Base-by-base conservation (phyloP, 2,329 filamentous ascomycete species). In the Ophioceras dolichostomum region DNA sequence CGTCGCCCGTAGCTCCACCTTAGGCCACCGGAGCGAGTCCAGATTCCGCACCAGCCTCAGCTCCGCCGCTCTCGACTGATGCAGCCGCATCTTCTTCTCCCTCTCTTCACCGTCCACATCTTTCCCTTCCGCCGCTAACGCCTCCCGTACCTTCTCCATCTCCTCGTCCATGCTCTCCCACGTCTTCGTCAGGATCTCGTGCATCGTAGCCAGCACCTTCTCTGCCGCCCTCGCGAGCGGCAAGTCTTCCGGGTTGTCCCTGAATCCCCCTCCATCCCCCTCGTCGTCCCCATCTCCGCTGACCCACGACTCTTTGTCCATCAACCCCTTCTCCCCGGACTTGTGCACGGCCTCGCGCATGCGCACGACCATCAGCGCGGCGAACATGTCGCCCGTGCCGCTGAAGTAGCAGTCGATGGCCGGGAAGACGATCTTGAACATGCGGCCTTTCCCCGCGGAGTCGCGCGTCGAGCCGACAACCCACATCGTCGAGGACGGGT, bases 301-400 rank as follows among this genome's bases (percentile, higher is more conserved):
- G 34, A 83, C 62, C 91, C 91, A 98, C 43, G 76, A 76, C 5
- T 63, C 58, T 3, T 59, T 71, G 7, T 62, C 54, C 13, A 65
- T 58, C 4, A 94, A 60, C 22, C 44, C 54, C 1, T 49, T 57
- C n/a, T 51, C 44, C 1, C 39, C 38, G 3, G 39, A 62, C 3
- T 59, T 60, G 37, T 64, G 59, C 2, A 85, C 81, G 19, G 85
- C 87, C 64, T 96, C 85, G 40, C 89, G 79, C 52, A 98, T 76
- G 21, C 89, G 78, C 29, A 84, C 84, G 2, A 94, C 77, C 53
- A 86, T 87, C 32, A 98, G 69, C 7, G 89, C 89, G 21, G 87
- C 89, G 54, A 98, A 96, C 89, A 98, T 95, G 63, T 98, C 91
- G 33, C 91, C 91, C 0, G 93, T 96, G 29, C 91, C 91, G 49